A percentile compares a stretch with the other conserved stretches of the same genome.
Conservation (phyloP, 768 basidiomycete species). For the Clitopilus passeckerianus region DNA sequence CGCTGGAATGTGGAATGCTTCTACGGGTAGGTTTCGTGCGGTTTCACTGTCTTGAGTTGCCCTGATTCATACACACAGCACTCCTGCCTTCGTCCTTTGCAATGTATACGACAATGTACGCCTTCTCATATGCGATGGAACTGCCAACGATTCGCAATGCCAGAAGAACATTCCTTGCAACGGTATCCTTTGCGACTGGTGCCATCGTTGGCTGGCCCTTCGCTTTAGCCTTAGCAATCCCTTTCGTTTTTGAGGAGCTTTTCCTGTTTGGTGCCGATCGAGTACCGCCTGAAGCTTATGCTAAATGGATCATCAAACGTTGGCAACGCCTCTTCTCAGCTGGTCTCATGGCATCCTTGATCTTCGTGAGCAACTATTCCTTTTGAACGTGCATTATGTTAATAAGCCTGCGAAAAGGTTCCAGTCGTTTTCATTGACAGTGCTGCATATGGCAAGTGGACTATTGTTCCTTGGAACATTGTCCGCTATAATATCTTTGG, state of each 20-base stretch:
- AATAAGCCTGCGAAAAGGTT: slow-evolving; percentile 42
- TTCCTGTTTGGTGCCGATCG: slow-evolving; percentile 71
- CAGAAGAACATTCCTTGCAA: slow-evolving; percentile 58
- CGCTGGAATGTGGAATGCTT: slow-evolving; percentile 94
- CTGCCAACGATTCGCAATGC: slow-evolving; percentile 50
- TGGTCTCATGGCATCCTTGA: slow-evolving; percentile 49
- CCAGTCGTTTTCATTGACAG: slow-evolving; percentile 84
- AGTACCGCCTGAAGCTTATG: slow-evolving; percentile 38
- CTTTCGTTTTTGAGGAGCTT: slow-evolving; percentile 88
- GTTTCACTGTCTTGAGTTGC: not conserved
- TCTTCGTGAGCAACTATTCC: slow-evolving; percentile 47
- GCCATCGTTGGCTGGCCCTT: slow-evolving; percentile 98
- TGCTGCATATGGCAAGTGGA: slow-evolving; percentile 74
- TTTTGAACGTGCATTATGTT: not conserved
- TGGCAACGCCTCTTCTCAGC: slow-evolving; percentile 52
- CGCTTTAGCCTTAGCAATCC: slow-evolving; percentile 78
- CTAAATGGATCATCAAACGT: slow-evolving; percentile 56
- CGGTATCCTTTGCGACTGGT: slow-evolving; percentile 70
- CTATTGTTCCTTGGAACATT: slow-evolving; percentile 90
- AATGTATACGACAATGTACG: slow-evolving; percentile 84
- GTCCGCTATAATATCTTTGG: slow-evolving; percentile 91
- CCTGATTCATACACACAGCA: slow-evolving; percentile 39
- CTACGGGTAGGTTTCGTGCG: slow-evolving; percentile 52
- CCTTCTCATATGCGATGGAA: slow-evolving; percentile 62
- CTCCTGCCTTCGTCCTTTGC: slow-evolving; percentile 95